phyloP scores from a whole-genome alignment of 495 filamentous ascomycete genomes.

The Tuber calosporum region DNA sequence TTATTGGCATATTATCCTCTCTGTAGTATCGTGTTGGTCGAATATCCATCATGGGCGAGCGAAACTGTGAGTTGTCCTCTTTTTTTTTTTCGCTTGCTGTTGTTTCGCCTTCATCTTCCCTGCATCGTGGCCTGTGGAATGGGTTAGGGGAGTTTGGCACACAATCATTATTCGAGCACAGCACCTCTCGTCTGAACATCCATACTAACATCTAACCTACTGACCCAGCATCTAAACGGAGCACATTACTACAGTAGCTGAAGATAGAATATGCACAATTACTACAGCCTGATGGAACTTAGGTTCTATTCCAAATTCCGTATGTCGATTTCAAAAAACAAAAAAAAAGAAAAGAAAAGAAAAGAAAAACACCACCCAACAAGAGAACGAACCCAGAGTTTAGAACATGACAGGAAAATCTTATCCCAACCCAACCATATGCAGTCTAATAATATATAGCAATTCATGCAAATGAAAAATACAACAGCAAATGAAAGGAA shows the following conservation, averaged over 20 bases:
- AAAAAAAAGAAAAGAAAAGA: too few relatives aligned
- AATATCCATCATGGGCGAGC: background rate
- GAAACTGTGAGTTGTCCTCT: background rate
- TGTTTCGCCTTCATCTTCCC: background rate
- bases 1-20: background rate
- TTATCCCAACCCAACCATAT: background rate
- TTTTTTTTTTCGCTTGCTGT: background rate
- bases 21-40: background rate
- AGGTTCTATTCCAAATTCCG: background rate
- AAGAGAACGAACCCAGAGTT: background rate
- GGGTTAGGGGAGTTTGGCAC: conserved; percentile 3
- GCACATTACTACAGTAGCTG: background rate
- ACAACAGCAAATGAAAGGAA: conserved; percentile 8
- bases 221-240: background rate
- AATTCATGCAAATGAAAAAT: conserved; percentile 11
- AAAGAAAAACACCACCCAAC: background rate
- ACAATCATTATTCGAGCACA: background rate
- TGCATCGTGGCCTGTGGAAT: background rate
- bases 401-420: background rate
- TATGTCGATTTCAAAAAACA: background rate
- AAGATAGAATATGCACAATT: background rate
- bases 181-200: background rate
- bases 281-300: background rate
- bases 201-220: background rate
- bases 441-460: conserved; percentile 10